A percentile compares a stretch with the other conserved stretches of the same genome.
phyloP scores from a whole-genome alignment of 2,329 filamentous ascomycete species.

The Botrytis squamosa region DNA sequence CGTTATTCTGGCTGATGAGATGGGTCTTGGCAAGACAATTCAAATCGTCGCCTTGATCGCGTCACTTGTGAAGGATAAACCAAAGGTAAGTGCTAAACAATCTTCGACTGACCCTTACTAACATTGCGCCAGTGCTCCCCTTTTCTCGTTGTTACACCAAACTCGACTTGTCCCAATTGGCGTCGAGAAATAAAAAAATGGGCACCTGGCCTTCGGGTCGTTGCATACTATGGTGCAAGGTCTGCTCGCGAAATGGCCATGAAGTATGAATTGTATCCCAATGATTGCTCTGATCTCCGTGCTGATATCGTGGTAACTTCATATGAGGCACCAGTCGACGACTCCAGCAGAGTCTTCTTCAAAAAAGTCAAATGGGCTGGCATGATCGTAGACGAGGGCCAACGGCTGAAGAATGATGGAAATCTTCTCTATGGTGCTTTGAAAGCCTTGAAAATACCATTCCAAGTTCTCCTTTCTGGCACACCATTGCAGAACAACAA shows the following conservation, averaged over 20 bases:
- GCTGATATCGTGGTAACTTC: slow-evolving; percentile 94
- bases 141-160: slow-evolving; percentile 89
- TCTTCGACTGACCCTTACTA: slow-evolving; percentile 54
- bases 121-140: slow-evolving; percentile 66
- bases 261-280: slow-evolving; percentile 81
- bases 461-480: slow-evolving; percentile 79
- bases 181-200: slow-evolving; percentile 92
- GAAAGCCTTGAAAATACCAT: slow-evolving; percentile 71
- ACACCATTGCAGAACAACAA: slow-evolving; percentile 96
- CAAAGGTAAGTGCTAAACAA: slow-evolving; percentile 40
- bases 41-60: slow-evolving; percentile 84
- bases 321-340: slow-evolving; percentile 83
- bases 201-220: slow-evolving; percentile 80
- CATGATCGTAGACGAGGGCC: slow-evolving; percentile 90
- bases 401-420: slow-evolving; percentile 90
- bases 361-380: slow-evolving; percentile 77
- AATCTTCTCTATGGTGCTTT: slow-evolving; percentile 78
- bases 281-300: slow-evolving; percentile 63
- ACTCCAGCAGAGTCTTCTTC: slow-evolving; percentile 65
- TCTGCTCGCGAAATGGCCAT: slow-evolving; percentile 74
- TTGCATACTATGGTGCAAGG: slow-evolving; percentile 85
- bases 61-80: slow-evolving; percentile 64
- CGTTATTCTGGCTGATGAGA: slow-evolving; percentile 92
- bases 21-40: slow-evolving; percentile 97
- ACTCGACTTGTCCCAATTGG: slow-evolving; percentile 97